These are phyloP conservation scores for Castanea sativa DNA, from an alignment of 306 rosid species.

Conservation along the genomic window DNA sequence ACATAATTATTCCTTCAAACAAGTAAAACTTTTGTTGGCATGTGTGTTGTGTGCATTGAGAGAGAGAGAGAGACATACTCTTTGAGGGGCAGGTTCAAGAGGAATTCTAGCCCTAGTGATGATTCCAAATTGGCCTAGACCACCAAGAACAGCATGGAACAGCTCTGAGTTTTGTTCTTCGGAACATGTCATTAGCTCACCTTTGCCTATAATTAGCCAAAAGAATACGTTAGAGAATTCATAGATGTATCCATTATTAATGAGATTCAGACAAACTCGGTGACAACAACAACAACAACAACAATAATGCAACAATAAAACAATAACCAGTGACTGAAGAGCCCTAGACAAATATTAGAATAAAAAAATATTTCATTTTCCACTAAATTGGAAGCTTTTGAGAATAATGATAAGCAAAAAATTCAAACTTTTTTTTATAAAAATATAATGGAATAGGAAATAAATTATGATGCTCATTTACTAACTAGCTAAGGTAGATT, in stretches of 20 bases:
- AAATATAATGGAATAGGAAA: not conserved
- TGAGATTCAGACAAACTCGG: not conserved
- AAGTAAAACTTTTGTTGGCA: not conserved
- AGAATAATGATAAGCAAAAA: too few species aligned
- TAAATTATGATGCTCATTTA: not conserved
- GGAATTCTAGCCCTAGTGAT: constrained; percentile 92
- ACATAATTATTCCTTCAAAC: not conserved
- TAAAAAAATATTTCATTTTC: too few species aligned
- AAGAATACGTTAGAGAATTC: not conserved
- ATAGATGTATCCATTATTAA: not conserved
- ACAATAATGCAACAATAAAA: too few species aligned
- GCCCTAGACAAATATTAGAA: too few species aligned
- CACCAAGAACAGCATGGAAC: constrained; percentile 91
- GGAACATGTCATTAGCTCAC: constrained; percentile 82
- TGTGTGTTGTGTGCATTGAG: not conserved
- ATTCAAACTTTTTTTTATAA: too few species aligned
- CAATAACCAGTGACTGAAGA: too few species aligned
- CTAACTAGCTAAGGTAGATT: not conserved
- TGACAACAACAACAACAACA: not conserved
- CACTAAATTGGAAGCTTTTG: too few species aligned
- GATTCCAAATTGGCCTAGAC: constrained; percentile 98
- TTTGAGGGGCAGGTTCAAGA: constrained; percentile 80
- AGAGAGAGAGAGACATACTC: constrained; percentile 42
- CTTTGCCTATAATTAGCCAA: constrained; percentile 57
- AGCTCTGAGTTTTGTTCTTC: constrained; percentile 65